A percentile compares a stretch with the other conserved stretches of the same genome.
These are phyloP conservation scores for Boeremia lycopersici DNA, from an alignment of 2,329 filamentous ascomycete genomes.

Conservation along the genomic window DNA sequence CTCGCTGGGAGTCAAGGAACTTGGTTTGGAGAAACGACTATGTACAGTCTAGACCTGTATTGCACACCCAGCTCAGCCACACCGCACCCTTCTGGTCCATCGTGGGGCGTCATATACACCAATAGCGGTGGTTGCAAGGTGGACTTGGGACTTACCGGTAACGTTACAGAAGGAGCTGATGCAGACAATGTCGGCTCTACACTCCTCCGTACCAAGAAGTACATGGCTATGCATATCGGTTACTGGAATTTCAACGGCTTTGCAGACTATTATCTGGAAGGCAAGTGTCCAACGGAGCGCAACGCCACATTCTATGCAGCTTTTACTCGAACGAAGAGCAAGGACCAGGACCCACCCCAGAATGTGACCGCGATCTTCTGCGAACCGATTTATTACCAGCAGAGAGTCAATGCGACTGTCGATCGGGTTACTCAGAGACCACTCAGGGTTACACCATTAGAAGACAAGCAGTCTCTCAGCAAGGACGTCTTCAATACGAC, in stretches of 20 bases:
- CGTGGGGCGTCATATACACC: neutral
- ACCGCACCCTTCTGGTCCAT: neutral
- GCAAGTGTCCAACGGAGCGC: slow-evolving; percentile 37
- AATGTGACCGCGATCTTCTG: slow-evolving; percentile 34
- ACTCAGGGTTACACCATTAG: neutral
- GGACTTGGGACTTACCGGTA: slow-evolving; percentile 15
- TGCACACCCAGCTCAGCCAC: slow-evolving; percentile 13
- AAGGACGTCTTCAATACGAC: slow-evolving; percentile 38
- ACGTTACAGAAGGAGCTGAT: slow-evolving; percentile 13
- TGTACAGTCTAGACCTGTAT: neutral
- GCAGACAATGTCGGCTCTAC: neutral
- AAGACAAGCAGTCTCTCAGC: neutral
- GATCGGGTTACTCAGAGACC: slow-evolving; percentile 10
- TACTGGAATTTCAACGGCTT: slow-evolving; percentile 43
- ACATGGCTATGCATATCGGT: slow-evolving; percentile 51
- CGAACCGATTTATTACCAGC: slow-evolving; percentile 51
- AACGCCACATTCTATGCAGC: slow-evolving; percentile 46
- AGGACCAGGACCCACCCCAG: slow-evolving; percentile 17
- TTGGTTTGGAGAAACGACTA: neutral
- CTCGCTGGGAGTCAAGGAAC: slow-evolving; percentile 1
- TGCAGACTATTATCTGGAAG: slow-evolving; percentile 39
- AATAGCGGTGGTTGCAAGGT: slow-evolving; percentile 32
- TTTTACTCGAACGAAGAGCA: slow-evolving; percentile 20
- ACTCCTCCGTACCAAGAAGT: slow-evolving; percentile 19
- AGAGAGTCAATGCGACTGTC: slow-evolving; percentile 53